These are phyloP conservation scores for Aspergillus fructus DNA, from an alignment of 2,329 filamentous ascomycete species.

Conservation along the genomic window DNA sequence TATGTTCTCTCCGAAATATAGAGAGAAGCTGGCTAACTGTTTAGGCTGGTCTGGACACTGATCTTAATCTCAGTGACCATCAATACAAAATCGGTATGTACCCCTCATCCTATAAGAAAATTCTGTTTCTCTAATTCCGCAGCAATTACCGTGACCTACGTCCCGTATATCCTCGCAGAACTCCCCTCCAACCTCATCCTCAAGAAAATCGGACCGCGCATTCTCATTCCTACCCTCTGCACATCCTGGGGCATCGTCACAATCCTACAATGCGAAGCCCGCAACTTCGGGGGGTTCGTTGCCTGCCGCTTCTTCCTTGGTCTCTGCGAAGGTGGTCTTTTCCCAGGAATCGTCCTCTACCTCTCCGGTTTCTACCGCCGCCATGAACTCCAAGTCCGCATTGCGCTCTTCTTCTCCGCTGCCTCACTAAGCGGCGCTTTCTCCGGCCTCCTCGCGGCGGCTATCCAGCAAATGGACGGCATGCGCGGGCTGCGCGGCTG, in stretches of 20 bases:
- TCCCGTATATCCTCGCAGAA: slow-evolving; percentile 18
- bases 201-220: slow-evolving; percentile 25
- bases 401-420: slow-evolving; percentile 30
- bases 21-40: not conserved
- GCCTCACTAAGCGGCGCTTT: slow-evolving; percentile 43
- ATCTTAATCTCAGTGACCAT: slow-evolving; percentile 13
- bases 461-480: slow-evolving; percentile 44
- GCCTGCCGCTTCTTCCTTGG: slow-evolving; percentile 58
- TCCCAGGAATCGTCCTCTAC: slow-evolving; percentile 27
- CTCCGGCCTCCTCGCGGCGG: slow-evolving; percentile 51
- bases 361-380: slow-evolving; percentile 28
- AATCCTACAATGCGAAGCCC: slow-evolving; percentile 28
- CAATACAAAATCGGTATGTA: slow-evolving; percentile 14
- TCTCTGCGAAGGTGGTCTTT: slow-evolving; percentile 64
- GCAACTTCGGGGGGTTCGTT: slow-evolving; percentile 33
- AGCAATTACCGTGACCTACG: slow-evolving; percentile 18
- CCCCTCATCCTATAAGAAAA: not conserved
- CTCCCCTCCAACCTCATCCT: slow-evolving; percentile 19
- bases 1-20: not conserved
- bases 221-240: slow-evolving; percentile 31
- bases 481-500: slow-evolving; percentile 40
- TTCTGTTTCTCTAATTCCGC: not conserved
- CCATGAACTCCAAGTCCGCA: slow-evolving; percentile 28
- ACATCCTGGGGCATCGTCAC: slow-evolving; percentile 44
- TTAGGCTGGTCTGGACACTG: slow-evolving; percentile 15